phyloP scores from a whole-genome alignment of 2,329 filamentous ascomycete genomes.

The Purpureocillium lavendulum region DNA sequence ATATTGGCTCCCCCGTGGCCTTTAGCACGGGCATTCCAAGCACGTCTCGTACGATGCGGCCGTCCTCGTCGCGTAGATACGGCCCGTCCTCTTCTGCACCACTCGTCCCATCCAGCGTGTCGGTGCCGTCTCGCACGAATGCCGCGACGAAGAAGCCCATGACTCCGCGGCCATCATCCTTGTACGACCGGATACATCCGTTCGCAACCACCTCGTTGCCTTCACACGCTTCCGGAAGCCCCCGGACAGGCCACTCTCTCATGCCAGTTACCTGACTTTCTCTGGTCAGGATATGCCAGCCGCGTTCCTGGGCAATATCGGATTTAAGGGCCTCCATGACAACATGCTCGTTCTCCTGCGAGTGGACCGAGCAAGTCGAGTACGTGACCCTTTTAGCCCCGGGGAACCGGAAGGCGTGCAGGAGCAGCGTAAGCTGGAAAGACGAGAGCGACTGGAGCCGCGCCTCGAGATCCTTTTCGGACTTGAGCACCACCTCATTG shows the following conservation, averaged over 20 bases:
- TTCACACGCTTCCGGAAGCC: constrained; percentile 38
- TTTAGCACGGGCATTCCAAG: constrained; percentile 28
- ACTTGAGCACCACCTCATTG: constrained; percentile 41
- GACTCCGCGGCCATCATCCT: constrained; percentile 71
- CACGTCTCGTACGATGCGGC: constrained; percentile 37
- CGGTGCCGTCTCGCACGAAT: constrained; percentile 45
- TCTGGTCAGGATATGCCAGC: constrained; percentile 71
- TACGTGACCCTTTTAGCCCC: constrained; percentile 72
- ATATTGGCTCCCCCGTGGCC: constrained; percentile 22
- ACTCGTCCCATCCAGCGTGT: constrained; percentile 3
- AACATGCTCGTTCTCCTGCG: constrained; percentile 81
- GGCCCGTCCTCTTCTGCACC: constrained; percentile 31
- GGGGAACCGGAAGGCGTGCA: constrained; percentile 79
- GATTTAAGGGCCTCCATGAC: constrained; percentile 65
- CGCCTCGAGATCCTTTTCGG: constrained; percentile 48
- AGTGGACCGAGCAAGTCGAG: constrained; percentile 86
- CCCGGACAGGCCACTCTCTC: constrained; percentile 64
- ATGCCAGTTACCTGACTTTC: constrained; percentile 70
- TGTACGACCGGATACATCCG: constrained; percentile 73
- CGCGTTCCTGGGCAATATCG: constrained; percentile 52
- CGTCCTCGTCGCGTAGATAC: constrained; percentile 45
- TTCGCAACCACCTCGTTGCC: constrained; percentile 52
- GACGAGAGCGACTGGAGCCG: constrained; percentile 66
- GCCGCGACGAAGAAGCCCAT: constrained; percentile 96
- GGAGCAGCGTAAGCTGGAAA: constrained; percentile 75